Evolutionary conservation across 2,329 filamentous ascomycete species (phyloP).

Genomic region (Verticillium albo-atrum): DNA sequence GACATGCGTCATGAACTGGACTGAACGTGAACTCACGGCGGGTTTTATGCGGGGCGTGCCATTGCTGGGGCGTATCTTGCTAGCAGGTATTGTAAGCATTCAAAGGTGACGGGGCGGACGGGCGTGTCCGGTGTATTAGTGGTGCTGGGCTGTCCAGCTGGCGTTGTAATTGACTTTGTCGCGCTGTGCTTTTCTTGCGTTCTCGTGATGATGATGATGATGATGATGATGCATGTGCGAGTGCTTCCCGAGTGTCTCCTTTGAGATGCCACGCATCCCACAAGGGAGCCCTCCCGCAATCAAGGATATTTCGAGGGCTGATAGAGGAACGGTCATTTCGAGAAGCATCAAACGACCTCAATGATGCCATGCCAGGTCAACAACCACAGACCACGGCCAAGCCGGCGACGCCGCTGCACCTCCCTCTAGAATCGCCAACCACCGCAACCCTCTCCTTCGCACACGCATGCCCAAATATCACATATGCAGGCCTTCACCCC

Average conservation of each 20-base stretch:
- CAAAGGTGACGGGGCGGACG: background rate
- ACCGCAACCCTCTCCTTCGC: background rate
- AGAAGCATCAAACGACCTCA: no score
- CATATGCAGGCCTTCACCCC: background rate
- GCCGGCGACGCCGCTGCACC: no score
- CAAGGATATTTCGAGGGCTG: no score
- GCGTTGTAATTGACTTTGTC: background rate
- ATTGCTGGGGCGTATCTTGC: background rate
- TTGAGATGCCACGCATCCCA: no score
- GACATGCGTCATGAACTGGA: no score
- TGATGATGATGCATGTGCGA: background rate
- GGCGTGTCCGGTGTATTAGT: background rate
- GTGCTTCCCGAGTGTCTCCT: no score
- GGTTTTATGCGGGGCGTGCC: background rate
- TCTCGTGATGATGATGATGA: background rate
- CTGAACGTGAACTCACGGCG: no score
- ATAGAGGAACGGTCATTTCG: no score
- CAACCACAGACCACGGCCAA: no score
- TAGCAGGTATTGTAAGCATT: background rate
- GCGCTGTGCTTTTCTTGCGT: background rate
- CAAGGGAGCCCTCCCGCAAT: no score
- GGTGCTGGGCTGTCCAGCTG: background rate
- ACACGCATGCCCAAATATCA: background rate
- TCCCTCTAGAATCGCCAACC: background rate
- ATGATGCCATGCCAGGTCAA: no score